Evolutionary conservation across 805 yeast genomes (phyloP).

Genomic region (Clavispora fructus): DNA sequence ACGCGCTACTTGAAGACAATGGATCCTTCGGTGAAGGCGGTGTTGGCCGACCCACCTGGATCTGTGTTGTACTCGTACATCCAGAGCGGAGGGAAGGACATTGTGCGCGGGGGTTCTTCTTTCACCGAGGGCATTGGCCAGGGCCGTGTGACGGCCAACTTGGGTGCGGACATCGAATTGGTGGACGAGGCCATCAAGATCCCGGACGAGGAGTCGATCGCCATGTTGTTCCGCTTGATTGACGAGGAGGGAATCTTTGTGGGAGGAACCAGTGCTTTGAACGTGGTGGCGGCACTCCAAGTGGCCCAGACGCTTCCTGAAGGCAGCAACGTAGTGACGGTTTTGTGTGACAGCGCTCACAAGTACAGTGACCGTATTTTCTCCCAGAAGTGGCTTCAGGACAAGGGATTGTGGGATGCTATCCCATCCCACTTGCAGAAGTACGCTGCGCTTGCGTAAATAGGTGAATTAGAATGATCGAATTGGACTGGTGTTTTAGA

Average conservation of each 20-base stretch:
- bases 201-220: constrained; percentile 75
- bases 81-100: constrained; percentile 58
- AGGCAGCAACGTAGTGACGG: constrained; percentile 75
- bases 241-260: constrained; percentile 88
- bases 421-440: constrained; percentile 68
- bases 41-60: constrained; percentile 92
- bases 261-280: constrained; percentile 88
- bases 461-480: not conserved
- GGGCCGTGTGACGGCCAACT: constrained; percentile 83
- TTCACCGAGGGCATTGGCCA: constrained; percentile 97
- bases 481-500: too few relatives aligned
- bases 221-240: constrained; percentile 74
- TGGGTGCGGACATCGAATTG: constrained; percentile 63
- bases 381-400: constrained; percentile 69
- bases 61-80: constrained; percentile 77
- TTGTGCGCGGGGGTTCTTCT: constrained; percentile 74
- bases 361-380: constrained; percentile 81
- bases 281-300: constrained; percentile 82
- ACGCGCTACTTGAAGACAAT: constrained; percentile 72
- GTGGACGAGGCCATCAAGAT: constrained; percentile 78
- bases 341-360: constrained; percentile 88
- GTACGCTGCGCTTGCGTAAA: constrained; percentile 46
- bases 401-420: constrained; percentile 57
- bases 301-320: constrained; percentile 75
- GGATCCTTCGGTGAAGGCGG: constrained; percentile 54